Conservation (phyloP, 371 early-diverging fungal species). For the Apophysomyces elegans region DNA sequence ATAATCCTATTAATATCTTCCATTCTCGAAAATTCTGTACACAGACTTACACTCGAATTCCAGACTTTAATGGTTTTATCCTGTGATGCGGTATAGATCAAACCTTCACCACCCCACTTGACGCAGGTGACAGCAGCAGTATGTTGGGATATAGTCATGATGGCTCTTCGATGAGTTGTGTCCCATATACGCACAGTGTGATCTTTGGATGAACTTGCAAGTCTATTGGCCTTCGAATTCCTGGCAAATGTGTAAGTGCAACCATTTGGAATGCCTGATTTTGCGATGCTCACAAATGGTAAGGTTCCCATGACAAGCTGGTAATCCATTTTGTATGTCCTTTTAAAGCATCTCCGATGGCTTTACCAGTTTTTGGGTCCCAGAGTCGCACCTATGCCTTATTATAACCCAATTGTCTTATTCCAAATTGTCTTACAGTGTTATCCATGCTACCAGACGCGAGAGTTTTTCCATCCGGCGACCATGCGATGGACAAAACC, state of each 20-base stretch:
- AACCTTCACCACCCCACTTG: constrained; percentile 95
- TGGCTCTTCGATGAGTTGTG: constrained; percentile 71
- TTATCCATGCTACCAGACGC: constrained; percentile 97
- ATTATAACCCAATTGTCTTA: background rate
- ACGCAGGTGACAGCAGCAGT: constrained; percentile 92
- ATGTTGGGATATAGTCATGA: constrained; percentile 86
- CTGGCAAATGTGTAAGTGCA: constrained; percentile 27
- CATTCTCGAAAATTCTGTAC: background rate
- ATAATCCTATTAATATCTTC: background rate
- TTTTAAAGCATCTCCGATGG: constrained; percentile 77
- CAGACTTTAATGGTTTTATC: constrained; percentile 96
- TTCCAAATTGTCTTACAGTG: constrained; percentile 57
- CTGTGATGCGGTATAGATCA: constrained; percentile 90
- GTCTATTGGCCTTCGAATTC: constrained; percentile 74
- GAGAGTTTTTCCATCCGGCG: constrained; percentile 85
- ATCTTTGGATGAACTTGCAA: constrained; percentile 95
- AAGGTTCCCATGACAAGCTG: constrained; percentile 91
- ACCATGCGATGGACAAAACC: constrained; percentile 94
- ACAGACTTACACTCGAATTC: constrained; percentile 58
- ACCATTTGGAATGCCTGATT: background rate
- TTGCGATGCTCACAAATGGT: constrained; percentile 65
- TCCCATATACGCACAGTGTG: constrained; percentile 98
- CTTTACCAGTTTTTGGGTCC: constrained; percentile 85
- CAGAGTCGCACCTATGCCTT: constrained; percentile 66
- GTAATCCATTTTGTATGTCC: constrained; percentile 94